phyloP scores from a whole-genome alignment of 345 rosid genomes.

The Citropsis articulata region DNA sequence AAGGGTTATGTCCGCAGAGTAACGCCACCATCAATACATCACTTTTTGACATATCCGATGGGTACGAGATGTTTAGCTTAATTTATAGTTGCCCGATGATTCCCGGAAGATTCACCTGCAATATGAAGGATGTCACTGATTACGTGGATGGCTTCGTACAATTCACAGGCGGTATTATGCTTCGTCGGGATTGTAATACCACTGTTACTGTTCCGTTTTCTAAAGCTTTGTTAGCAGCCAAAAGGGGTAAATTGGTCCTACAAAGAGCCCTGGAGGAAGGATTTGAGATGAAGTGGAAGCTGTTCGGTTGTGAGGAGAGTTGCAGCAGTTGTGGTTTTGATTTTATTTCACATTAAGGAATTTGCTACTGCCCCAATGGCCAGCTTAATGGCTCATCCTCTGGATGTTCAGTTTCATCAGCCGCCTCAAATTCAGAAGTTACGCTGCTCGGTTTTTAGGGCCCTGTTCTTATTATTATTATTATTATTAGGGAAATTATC shows the following conservation, averaged over 20 bases:
- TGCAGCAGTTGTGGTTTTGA: constrained; percentile 20
- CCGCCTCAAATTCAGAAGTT: too few relatives aligned
- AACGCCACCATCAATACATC: constrained; percentile 8
- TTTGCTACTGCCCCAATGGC: not conserved
- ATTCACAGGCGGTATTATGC: not conserved
- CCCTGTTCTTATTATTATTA: too few relatives aligned
- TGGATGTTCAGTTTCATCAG: not conserved
- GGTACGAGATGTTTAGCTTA: constrained; percentile 19
- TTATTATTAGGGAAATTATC: too few relatives aligned
- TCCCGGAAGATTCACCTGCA: not conserved
- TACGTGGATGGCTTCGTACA: not conserved
- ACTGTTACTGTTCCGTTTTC: constrained; percentile 12
- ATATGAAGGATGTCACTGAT: not conserved
- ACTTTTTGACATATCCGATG: not conserved
- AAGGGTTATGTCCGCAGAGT: constrained; percentile 11
- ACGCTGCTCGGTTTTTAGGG: not conserved
- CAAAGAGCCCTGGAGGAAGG: constrained; percentile 15
- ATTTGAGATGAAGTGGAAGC: constrained; percentile 32
- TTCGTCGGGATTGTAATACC: not conserved
- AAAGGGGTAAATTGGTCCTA: not conserved
- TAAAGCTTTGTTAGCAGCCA: not conserved
- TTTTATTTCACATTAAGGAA: fast-evolving
- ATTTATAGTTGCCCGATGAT: constrained; percentile 20
- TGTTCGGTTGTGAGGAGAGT: not conserved
- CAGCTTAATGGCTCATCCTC: not conserved